phyloP scores from a whole-genome alignment of 495 filamentous ascomycete species.

The Penicillium paradoxum region DNA sequence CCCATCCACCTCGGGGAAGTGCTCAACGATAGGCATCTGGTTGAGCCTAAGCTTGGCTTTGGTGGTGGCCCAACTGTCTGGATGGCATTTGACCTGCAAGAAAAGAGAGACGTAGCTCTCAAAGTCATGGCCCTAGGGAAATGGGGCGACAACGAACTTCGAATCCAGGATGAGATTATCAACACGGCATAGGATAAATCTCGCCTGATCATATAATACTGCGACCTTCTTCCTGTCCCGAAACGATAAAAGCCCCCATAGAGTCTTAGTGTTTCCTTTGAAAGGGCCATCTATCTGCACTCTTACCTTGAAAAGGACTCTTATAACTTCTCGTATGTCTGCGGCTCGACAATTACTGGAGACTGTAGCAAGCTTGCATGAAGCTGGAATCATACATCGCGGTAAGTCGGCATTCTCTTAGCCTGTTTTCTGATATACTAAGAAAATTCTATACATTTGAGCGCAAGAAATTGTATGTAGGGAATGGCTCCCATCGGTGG shows the following conservation, averaged over 20 bases:
- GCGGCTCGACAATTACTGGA: conserved; percentile 28
- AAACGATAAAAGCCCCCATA: conserved; percentile 5
- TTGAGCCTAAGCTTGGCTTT: conserved; percentile 79
- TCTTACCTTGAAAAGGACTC: conserved; percentile 6
- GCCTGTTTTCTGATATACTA: neutral
- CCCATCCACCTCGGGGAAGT: conserved; percentile 18
- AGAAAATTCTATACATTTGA: conserved; percentile 16
- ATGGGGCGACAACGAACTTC: conserved; percentile 17
- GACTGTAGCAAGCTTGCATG: conserved; percentile 22
- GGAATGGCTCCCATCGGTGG: conserved; percentile 14
- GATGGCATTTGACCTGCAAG: conserved; percentile 45
- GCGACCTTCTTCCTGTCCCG: conserved; percentile 17
- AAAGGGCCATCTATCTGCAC: conserved; percentile 25
- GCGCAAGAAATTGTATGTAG: conserved; percentile 21
- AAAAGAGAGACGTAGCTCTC: conserved; percentile 23
- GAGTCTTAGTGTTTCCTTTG: conserved; percentile 26
- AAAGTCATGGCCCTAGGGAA: conserved; percentile 21
- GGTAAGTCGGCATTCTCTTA: conserved; percentile 11
- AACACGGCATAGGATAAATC: conserved; percentile 19
- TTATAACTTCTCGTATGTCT: conserved; percentile 24
- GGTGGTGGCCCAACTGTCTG: conserved; percentile 86
- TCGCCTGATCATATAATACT: conserved; percentile 20
- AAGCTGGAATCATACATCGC: conserved; percentile 23
- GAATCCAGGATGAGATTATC: conserved; percentile 26
- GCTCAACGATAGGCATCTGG: conserved; percentile 69